phyloP scores from a whole-genome alignment of 495 filamentous ascomycete genomes.

The Chlorociboria aeruginascens region DNA sequence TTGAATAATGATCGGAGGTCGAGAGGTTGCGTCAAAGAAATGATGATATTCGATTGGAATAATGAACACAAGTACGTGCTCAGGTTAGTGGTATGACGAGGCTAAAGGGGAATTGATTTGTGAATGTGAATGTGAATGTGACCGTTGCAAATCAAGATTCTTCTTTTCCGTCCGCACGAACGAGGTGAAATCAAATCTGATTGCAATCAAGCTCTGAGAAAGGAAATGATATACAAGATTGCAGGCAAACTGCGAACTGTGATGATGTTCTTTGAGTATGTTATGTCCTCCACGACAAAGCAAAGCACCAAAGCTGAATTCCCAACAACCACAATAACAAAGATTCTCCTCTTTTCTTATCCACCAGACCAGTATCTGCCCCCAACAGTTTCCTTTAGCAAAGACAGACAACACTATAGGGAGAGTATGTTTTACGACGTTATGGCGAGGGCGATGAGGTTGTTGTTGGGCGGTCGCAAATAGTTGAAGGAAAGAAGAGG shows the following conservation, averaged over 20 bases:
- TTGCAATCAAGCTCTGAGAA: conserved; percentile 34
- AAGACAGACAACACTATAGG: too few species aligned
- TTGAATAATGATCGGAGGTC: too few species aligned
- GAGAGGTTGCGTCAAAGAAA: conserved; percentile 13
- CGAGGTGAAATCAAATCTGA: conserved; percentile 44
- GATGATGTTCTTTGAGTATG: conserved; percentile 12
- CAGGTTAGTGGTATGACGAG: conserved; percentile 12
- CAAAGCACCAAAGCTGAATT: not conserved
- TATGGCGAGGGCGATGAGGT: too few species aligned
- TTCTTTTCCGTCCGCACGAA: conserved; percentile 33
- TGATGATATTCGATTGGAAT: conserved; percentile 11
- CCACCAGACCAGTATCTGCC: not conserved
- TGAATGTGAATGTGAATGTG: conserved; percentile 16
- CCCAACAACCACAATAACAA: conserved; percentile 8
- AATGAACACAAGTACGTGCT: conserved; percentile 8
- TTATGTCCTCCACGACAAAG: conserved; percentile 16
- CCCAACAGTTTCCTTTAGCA: too few species aligned
- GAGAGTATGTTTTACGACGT: too few species aligned
- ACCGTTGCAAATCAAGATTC: conserved; percentile 26
- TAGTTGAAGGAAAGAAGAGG: too few species aligned
- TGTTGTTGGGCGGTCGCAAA: too few species aligned
- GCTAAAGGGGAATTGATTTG: conserved; percentile 12
- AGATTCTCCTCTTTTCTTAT: conserved; percentile 5
- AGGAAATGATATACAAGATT: conserved; percentile 33
- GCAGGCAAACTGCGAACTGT: conserved; percentile 20